phyloP scores from a whole-genome alignment of 306 rosid genomes.

The Biancaea sappan region DNA sequence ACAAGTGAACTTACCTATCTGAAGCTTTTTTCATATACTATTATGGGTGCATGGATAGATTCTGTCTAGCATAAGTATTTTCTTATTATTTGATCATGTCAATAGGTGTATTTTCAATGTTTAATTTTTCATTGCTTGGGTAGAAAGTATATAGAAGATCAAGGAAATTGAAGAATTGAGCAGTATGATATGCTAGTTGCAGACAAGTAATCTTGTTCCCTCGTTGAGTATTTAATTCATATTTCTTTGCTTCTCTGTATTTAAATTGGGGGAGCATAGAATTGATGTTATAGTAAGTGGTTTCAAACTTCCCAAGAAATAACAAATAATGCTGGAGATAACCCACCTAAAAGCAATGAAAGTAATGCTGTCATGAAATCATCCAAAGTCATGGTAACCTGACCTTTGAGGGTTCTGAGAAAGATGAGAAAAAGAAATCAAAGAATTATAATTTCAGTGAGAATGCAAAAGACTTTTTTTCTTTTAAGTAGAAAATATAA shows the following conservation, averaged over 20 bases:
- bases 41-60: neutral
- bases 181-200: neutral
- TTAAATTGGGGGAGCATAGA: neutral
- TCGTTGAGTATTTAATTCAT: neutral
- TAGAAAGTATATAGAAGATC: neutral
- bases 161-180: constrained; percentile 1
- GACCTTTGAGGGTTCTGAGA: neutral
- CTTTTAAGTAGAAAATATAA: neutral
- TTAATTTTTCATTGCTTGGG: neutral
- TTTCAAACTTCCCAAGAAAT: constrained; percentile 5
- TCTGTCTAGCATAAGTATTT: neutral
- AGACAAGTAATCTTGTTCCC: neutral
- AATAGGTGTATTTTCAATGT: neutral
- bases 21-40: neutral
- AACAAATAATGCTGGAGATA: neutral
- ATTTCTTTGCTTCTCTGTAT: neutral
- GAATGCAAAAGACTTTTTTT: neutral
- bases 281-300: neutral
- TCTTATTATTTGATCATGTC: neutral
- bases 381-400: neutral
- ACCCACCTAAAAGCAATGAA: constrained; percentile 6
- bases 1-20: neutral
- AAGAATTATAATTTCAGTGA: neutral
- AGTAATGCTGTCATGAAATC: neutral
- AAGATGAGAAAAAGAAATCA: neutral